These are phyloP conservation scores for Niveomyces coronatus DNA, from an alignment of 2,329 filamentous ascomycete genomes.

Conservation along the genomic window DNA sequence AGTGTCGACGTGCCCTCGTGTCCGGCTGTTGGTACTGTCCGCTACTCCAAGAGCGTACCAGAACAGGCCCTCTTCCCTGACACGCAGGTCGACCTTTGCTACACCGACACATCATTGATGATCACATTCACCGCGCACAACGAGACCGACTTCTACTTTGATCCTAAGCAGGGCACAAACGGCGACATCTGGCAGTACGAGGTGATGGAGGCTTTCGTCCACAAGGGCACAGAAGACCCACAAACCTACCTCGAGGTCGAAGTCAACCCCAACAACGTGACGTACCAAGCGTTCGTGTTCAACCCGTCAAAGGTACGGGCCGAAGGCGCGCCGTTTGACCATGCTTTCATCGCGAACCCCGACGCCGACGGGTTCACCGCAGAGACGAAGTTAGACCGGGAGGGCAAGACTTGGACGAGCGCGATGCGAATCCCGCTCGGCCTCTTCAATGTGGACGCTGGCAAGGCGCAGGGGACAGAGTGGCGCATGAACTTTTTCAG, in stretches of 20 bases:
- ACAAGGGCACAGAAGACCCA: slow-evolving; percentile 34
- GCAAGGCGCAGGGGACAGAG: slow-evolving; percentile 29
- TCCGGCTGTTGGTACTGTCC: slow-evolving; percentile 24
- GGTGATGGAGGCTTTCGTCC: slow-evolving; percentile 41
- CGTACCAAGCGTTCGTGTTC: slow-evolving; percentile 40
- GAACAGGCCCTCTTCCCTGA: slow-evolving; percentile 28
- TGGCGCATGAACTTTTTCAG: slow-evolving; percentile 46
- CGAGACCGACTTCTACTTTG: slow-evolving; percentile 37
- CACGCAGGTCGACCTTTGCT: slow-evolving; percentile 37
- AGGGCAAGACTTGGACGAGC: slow-evolving; percentile 29
- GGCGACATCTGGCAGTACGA: slow-evolving; percentile 38
- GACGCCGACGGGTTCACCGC: slow-evolving; percentile 30
- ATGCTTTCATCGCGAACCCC: slow-evolving; percentile 30
- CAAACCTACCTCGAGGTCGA: slow-evolving; percentile 41
- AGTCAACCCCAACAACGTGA: slow-evolving; percentile 40
- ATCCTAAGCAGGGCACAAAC: slow-evolving; percentile 31
- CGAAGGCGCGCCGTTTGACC: slow-evolving; percentile 31
- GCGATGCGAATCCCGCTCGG: slow-evolving; percentile 32
- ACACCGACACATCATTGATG: slow-evolving; percentile 28
- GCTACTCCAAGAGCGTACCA: slow-evolving; percentile 32
- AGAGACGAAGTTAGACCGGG: slow-evolving; percentile 27
- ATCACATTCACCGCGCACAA: slow-evolving; percentile 34
- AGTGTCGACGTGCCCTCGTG: slow-evolving; percentile 29
- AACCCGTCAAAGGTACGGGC: slow-evolving; percentile 37
- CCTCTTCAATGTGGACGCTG: slow-evolving; percentile 37